Evolutionary conservation across 495 filamentous ascomycete species (phyloP).

Genomic region (Hypoxylon perforatum): DNA sequence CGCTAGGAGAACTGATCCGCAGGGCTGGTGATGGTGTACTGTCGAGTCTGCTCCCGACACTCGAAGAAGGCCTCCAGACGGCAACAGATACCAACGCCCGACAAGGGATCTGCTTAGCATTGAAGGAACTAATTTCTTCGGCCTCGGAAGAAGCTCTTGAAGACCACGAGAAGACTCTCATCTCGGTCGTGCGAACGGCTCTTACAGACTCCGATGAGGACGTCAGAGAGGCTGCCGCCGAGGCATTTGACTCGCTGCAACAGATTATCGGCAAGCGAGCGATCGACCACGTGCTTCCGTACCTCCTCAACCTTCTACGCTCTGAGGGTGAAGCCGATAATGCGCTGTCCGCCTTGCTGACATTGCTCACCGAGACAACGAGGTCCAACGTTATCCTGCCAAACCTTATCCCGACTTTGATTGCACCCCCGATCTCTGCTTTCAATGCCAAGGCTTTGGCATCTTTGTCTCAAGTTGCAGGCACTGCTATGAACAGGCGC

Average conservation of each 20-base stretch:
- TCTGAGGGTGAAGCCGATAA: conserved; percentile 89
- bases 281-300: conserved; percentile 92
- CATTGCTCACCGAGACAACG: conserved; percentile 90
- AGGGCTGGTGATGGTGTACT: conserved; percentile 96
- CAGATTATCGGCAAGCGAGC: conserved; percentile 92
- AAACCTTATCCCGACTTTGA: conserved; percentile 91
- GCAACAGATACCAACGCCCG: conserved; percentile 92
- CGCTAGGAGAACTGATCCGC: conserved; percentile 93
- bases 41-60: conserved; percentile 84
- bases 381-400: conserved; percentile 96
- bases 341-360: conserved; percentile 89
- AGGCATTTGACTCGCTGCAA: conserved; percentile 95
- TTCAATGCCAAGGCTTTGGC: conserved; percentile 96
- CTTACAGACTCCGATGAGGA: conserved; percentile 89
- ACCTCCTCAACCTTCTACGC: conserved; percentile 86
- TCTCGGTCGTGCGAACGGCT: conserved; percentile 92
- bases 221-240: conserved; percentile 93
- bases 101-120: conserved; percentile 96
- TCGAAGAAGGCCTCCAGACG: conserved; percentile 90
- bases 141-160: conserved; percentile 89
- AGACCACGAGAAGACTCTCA: conserved; percentile 93
- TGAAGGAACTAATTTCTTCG: conserved; percentile 93
- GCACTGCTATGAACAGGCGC: conserved; percentile 86
- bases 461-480: conserved; percentile 90
- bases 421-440: conserved; percentile 86